These are phyloP conservation scores for Kurtzmaniella fragi DNA, from an alignment of 805 yeast genomes.

Conservation along the genomic window DNA sequence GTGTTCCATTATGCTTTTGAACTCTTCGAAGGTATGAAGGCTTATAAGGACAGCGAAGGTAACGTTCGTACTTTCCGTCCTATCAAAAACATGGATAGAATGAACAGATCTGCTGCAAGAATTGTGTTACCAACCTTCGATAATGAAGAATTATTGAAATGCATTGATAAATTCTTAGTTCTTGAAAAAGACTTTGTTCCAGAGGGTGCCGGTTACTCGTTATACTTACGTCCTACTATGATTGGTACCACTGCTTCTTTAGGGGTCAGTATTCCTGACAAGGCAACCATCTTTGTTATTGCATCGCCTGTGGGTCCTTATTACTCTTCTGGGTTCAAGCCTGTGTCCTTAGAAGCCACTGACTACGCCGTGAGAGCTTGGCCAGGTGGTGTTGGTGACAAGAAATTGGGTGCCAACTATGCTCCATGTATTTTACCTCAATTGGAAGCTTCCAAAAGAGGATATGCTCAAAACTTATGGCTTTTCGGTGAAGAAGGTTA, in stretches of 20 bases:
- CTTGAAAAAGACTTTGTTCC: slow-evolving; percentile 81
- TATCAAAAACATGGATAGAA: slow-evolving; percentile 84
- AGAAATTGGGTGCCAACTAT: slow-evolving; percentile 94
- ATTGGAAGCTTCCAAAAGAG: slow-evolving; percentile 82
- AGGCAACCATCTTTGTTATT: slow-evolving; percentile 79
- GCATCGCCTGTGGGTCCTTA: slow-evolving; percentile 97
- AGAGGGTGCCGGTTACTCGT: slow-evolving; percentile 78
- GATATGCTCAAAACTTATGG: slow-evolving; percentile 96
- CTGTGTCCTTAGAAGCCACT: slow-evolving; percentile 90
- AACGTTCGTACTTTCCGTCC: slow-evolving; percentile 82
- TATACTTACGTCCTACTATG: slow-evolving; percentile 91
- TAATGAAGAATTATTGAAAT: slow-evolving; percentile 65
- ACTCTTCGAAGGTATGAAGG: slow-evolving; percentile 94
- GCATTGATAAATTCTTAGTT: slow-evolving; percentile 70
- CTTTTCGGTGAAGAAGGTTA: slow-evolving; percentile 81
- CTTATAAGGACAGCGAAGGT: slow-evolving; percentile 63
- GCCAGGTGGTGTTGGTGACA: slow-evolving; percentile 99
- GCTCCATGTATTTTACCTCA: slow-evolving; percentile 95
- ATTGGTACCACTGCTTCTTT: slow-evolving; percentile 88
- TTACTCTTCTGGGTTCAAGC: slow-evolving; percentile 86
- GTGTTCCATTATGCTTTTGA: slow-evolving; percentile 95
- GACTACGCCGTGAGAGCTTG: slow-evolving; percentile 96
- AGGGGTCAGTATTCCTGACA: slow-evolving; percentile 81
- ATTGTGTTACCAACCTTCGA: slow-evolving; percentile 88
- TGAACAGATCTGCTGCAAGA: slow-evolving; percentile 85